Percentiles rank a stretch among this genome's conserved stretches.
Conservation (phyloP, 495 filamentous ascomycete genomes). For the Tuber umbilicatum region DNA sequence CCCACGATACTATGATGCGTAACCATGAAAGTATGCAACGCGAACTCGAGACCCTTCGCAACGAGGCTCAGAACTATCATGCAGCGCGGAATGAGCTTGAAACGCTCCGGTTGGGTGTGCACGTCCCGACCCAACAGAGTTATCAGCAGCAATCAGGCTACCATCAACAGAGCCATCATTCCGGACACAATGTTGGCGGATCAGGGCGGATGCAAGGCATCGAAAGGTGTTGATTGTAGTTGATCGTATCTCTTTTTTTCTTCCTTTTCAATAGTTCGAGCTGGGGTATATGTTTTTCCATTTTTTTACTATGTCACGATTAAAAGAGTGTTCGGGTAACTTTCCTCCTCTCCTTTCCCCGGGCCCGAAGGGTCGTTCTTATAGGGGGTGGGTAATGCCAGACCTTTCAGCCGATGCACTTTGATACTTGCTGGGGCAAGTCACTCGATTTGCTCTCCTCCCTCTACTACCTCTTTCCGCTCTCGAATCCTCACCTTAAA, state of each 20-base stretch:
- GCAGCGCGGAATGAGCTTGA: conserved; percentile 31
- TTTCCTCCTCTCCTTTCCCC: background rate
- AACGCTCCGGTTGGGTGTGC: conserved; percentile 28
- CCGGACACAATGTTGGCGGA: conserved; percentile 32
- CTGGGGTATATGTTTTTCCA: background rate
- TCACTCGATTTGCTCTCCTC: conserved; percentile 7
- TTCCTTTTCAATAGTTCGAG: background rate
- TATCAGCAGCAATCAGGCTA: conserved; percentile 33
- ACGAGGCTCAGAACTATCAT: conserved; percentile 31
- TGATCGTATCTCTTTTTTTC: background rate
- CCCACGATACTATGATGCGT: conserved; percentile 27
- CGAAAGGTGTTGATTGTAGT: conserved; percentile 33
- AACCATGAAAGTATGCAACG: conserved; percentile 32
- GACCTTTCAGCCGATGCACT: background rate
- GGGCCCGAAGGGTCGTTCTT: background rate
- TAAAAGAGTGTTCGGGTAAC: background rate
- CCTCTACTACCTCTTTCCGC: background rate
- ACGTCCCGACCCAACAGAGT: conserved; percentile 21
- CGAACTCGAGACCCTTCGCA: conserved; percentile 35
- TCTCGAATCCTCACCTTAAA: background rate
- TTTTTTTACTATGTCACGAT: conserved; percentile 14
- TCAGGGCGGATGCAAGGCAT: conserved; percentile 41
- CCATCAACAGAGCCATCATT: conserved; percentile 29
- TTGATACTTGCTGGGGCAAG: conserved; percentile 24
- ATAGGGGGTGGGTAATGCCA: background rate